Evolutionary conservation across 1,284 basidiomycete species (phyloP).

Genomic region (Marasmius oreades): DNA sequence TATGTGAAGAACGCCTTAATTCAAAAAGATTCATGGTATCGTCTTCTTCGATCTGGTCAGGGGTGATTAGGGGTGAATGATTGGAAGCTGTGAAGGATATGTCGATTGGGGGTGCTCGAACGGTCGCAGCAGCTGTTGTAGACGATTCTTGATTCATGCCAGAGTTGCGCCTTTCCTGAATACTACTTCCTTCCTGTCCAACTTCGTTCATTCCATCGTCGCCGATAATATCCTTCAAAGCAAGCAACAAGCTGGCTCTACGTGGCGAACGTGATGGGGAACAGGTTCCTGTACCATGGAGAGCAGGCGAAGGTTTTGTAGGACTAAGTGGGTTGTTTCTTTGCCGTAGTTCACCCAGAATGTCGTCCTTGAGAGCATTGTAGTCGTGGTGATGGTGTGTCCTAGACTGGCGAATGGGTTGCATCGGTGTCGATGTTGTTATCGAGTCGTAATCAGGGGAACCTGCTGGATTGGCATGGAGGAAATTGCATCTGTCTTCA

Average conservation of each 20-base stretch:
- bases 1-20: neutral
- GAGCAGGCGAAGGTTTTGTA: no score
- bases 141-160: conserved; percentile 3
- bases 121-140: neutral
- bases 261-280: conserved; percentile 52
- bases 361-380: neutral
- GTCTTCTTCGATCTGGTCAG: conserved; percentile 28
- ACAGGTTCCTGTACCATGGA: no score
- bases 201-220: conserved; percentile 28
- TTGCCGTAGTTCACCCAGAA: conserved; percentile 8
- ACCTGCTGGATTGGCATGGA: conserved; percentile 45
- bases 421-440: conserved; percentile 11
- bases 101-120: neutral
- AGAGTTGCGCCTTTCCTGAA: no score
- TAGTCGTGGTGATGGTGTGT: neutral
- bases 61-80: conserved; percentile 22
- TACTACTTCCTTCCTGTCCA: conserved; percentile 16
- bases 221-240: conserved; percentile 59
- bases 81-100: neutral
- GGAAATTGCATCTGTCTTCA: conserved; percentile 69
- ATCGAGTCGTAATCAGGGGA: conserved; percentile 12
- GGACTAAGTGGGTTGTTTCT: conserved; percentile 33
- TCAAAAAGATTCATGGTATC: conserved; percentile 29
- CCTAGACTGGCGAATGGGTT: neutral
- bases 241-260: conserved; percentile 56